phyloP scores from a whole-genome alignment of 148 eudicot species.

The Vaccinium darrowii region DNA sequence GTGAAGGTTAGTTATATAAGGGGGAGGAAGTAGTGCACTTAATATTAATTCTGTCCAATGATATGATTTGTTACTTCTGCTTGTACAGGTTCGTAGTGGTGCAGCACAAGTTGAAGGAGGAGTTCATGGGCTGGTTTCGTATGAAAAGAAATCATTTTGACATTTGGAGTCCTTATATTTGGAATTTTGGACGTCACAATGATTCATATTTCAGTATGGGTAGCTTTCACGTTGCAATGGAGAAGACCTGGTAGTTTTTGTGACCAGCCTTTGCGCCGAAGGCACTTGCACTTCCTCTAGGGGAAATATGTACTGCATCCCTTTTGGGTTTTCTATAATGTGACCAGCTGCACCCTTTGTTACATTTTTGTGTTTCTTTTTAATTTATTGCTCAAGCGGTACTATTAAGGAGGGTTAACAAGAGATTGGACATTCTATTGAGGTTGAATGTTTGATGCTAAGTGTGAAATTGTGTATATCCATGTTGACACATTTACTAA shows the following conservation, averaged over 20 bases:
- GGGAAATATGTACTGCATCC: background rate
- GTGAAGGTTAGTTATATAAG: background rate
- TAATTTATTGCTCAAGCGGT: background rate
- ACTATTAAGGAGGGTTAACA: background rate
- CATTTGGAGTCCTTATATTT: background rate
- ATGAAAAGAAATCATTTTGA: slow-evolving; percentile 68
- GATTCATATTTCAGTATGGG: background rate
- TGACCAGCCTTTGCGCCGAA: background rate
- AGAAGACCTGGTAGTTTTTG: background rate
- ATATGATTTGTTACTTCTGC: background rate
- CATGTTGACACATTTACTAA: background rate
- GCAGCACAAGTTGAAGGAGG: slow-evolving; percentile 98
- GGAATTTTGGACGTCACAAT: background rate
- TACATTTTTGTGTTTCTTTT: background rate
- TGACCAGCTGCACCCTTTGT: background rate
- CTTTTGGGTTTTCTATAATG: background rate
- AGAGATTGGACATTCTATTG: background rate
- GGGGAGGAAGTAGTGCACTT: background rate
- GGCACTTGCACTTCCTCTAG: background rate
- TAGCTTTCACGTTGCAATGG: background rate
- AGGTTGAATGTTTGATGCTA: background rate
- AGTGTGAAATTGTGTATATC: background rate
- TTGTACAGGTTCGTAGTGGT: slow-evolving; percentile 71
- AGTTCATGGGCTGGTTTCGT: slow-evolving; percentile 80
- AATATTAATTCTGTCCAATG: background rate